Conservation (phyloP, 2,329 filamentous ascomycete genomes). For the Aureobasidium uvarum region DNA sequence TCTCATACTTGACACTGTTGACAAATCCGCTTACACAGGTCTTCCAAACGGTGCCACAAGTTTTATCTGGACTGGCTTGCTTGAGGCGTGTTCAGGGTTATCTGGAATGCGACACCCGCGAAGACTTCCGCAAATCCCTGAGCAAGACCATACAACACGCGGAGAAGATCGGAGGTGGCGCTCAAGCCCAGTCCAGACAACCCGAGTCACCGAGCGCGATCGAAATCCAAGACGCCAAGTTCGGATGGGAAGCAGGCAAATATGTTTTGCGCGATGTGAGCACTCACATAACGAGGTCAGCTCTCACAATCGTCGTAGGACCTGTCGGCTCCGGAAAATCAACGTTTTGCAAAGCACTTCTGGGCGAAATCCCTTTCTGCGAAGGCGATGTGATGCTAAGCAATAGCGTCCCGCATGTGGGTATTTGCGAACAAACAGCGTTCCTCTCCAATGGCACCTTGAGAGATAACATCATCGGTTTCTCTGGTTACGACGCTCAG, state of each 20-base stretch:
- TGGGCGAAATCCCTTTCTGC: conserved; percentile 45
- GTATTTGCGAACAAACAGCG: conserved; percentile 41
- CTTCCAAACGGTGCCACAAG: not conserved
- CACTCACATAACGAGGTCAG: conserved; percentile 33
- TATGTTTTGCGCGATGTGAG: not conserved
- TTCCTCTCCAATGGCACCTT: conserved; percentile 43
- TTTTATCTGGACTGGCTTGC: not conserved
- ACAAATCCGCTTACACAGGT: not conserved
- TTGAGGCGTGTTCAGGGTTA: not conserved
- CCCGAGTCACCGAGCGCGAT: not conserved
- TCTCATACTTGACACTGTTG: not conserved
- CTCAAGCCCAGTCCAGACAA: not conserved
- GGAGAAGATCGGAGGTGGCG: not conserved
- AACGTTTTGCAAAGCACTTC: conserved; percentile 48
- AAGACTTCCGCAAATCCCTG: not conserved
- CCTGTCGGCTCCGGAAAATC: conserved; percentile 56
- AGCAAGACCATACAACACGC: not conserved
- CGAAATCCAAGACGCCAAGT: not conserved
- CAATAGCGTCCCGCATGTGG: conserved; percentile 35
- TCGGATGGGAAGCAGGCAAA: not conserved
- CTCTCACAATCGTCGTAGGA: conserved; percentile 51
- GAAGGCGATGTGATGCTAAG: conserved; percentile 37
- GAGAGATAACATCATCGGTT: conserved; percentile 41
- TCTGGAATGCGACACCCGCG: not conserved
- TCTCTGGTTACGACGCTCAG: conserved; percentile 39